Conservation (phyloP, 768 basidiomycete species). For the Mrakia gelida region DNA sequence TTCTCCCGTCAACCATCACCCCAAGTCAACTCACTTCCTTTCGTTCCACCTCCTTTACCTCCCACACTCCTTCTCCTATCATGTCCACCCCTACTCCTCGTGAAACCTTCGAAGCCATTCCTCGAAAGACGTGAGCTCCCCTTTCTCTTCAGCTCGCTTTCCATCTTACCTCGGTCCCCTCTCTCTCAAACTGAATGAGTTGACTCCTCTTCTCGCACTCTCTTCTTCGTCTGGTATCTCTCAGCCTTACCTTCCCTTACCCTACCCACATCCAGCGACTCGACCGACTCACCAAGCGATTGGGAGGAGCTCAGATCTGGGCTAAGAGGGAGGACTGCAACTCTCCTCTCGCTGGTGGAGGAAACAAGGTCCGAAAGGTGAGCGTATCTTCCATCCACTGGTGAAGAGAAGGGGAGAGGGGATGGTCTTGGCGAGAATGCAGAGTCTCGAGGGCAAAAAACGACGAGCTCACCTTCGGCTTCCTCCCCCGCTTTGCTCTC, state of each 20-base stretch:
- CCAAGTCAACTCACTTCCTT: too few relatives aligned
- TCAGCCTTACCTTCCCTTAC: constrained; percentile 26
- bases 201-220: too few relatives aligned
- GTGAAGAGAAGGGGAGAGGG: too few relatives aligned
- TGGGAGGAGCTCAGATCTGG: constrained; percentile 37
- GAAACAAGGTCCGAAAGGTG: constrained; percentile 37
- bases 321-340: constrained; percentile 39
- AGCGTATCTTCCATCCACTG: neutral
- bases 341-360: constrained; percentile 37
- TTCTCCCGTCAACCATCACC: too few relatives aligned
- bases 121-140: neutral
- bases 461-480: neutral
- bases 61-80: too few relatives aligned
- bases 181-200: too few relatives aligned
- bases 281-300: constrained; percentile 31
- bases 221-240: too few relatives aligned
- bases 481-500: neutral
- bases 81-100: too few relatives aligned
- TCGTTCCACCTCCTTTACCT: too few relatives aligned
- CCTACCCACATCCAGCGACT: constrained; percentile 37
- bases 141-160: too few relatives aligned
- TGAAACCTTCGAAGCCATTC: constrained; percentile 8
- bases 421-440: neutral
- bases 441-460: neutral
- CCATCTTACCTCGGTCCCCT: too few relatives aligned